Percentiles rank a stretch among this genome's conserved stretches.
Evolutionary conservation across 768 basidiomycete species (phyloP).

Genomic region (Gelatoporia subvermispora): DNA sequence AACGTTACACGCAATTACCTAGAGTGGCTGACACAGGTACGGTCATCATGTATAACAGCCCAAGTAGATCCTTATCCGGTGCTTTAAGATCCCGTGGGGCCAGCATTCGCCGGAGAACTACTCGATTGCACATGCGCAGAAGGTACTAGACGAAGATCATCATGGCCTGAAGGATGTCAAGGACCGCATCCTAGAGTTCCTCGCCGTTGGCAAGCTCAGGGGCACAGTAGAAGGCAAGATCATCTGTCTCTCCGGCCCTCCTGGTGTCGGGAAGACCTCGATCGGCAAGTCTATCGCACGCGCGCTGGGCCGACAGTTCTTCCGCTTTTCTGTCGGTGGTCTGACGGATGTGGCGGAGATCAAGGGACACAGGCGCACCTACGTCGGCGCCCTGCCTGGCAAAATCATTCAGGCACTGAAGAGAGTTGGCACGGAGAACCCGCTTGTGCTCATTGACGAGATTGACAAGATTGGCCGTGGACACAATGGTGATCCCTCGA

Average conservation of each 20-base stretch:
- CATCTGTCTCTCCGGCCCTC: conserved; percentile 92
- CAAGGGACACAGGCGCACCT: conserved; percentile 97
- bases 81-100: conserved; percentile 88
- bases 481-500: conserved; percentile 88
- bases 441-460: conserved; percentile 90
- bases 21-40: conserved; percentile 83
- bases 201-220: conserved; percentile 90
- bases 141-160: conserved; percentile 90
- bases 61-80: too few species aligned
- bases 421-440: conserved; percentile 90
- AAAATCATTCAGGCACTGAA: conserved; percentile 95
- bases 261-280: conserved; percentile 95
- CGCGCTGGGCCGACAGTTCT: conserved; percentile 88
- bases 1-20: conserved; percentile 94
- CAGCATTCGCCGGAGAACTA: conserved; percentile 92
- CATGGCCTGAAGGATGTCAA: conserved; percentile 92
- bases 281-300: conserved; percentile 95
- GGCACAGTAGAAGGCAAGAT: conserved; percentile 98
- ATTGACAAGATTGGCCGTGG: conserved; percentile 94
- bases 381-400: conserved; percentile 91
- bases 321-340: conserved; percentile 95
- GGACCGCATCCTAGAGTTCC: conserved; percentile 90
- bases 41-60: conserved; percentile 12
- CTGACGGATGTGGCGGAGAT: conserved; percentile 98
- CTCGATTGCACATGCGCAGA: conserved; percentile 74